These are phyloP conservation scores for Straminergon stramineum DNA, from an alignment of 225 moss, liverwort and hornwort genomes.

Conservation along the genomic window DNA sequence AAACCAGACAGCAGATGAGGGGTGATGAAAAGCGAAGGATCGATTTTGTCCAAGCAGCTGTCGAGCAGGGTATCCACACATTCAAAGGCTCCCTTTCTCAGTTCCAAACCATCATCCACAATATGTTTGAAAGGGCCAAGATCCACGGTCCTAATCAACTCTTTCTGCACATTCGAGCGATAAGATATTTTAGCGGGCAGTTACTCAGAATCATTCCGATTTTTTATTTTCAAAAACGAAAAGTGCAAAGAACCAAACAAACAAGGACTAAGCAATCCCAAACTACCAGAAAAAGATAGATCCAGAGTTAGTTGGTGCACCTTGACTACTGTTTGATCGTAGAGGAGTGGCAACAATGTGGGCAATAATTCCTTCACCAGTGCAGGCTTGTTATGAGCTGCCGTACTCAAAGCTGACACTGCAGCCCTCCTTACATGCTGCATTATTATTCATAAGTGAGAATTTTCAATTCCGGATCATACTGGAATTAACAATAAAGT, in stretches of 20 bases:
- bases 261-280: background rate
- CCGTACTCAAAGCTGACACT: slow-evolving; percentile 94
- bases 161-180: slow-evolving; percentile 62
- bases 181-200: background rate
- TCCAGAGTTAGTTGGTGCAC: slow-evolving; percentile 10
- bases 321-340: slow-evolving; percentile 99
- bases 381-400: slow-evolving; percentile 94
- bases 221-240: background rate
- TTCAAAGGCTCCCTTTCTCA: slow-evolving; percentile 97
- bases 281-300: background rate
- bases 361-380: slow-evolving; percentile 91
- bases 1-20: slow-evolving; percentile 90
- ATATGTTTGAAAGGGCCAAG: slow-evolving; percentile 99
- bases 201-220: background rate
- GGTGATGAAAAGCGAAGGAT: slow-evolving; percentile 90
- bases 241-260: background rate
- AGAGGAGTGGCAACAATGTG: slow-evolving; percentile 80
- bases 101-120: slow-evolving; percentile 96
- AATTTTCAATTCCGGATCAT: background rate
- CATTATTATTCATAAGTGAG: slow-evolving; percentile 1
- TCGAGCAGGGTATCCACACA: slow-evolving; percentile 99
- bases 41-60: slow-evolving; percentile 93
- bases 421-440: slow-evolving; percentile 99
- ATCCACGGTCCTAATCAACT: slow-evolving; percentile 95
- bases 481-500: background rate